These are phyloP conservation scores for Hysterium pulicare DNA, from an alignment of 2,329 filamentous ascomycete species.

Conservation along the genomic window DNA sequence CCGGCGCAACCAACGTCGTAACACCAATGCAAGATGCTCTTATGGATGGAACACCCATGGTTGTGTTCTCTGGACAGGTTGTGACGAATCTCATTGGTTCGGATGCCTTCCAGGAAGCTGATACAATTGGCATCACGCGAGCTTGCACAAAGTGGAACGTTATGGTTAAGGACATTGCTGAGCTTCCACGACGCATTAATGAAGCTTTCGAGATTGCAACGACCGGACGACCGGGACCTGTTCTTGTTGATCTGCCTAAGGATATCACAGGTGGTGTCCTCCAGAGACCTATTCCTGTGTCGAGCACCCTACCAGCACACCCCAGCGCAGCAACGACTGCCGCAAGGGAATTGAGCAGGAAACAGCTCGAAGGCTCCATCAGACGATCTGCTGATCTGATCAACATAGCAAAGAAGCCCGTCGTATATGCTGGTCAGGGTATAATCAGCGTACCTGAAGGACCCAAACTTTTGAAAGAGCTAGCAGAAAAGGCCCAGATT, in stretches of 20 bases:
- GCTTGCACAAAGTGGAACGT: conserved; percentile 99
- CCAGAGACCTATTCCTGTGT: conserved; percentile 76
- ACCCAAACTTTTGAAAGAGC: conserved; percentile 72
- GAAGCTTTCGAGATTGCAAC: conserved; percentile 98
- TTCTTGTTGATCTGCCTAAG: conserved; percentile 93
- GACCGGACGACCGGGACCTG: conserved; percentile 86
- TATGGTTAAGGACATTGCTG: conserved; percentile 93
- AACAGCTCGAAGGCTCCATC: conserved; percentile 71
- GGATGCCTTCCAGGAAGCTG: conserved; percentile 95
- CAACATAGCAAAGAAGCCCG: conserved; percentile 86
- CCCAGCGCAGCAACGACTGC: conserved; percentile 84
- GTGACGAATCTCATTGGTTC: conserved; percentile 85
- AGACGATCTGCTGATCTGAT: conserved; percentile 75
- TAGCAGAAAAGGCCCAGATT: conserved; percentile 86
- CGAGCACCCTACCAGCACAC: conserved; percentile 68
- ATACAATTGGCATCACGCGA: conserved; percentile 88
- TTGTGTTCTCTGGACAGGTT: conserved; percentile 95
- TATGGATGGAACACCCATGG: conserved; percentile 91
- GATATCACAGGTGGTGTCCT: conserved; percentile 88
- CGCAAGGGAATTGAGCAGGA: conserved; percentile 68
- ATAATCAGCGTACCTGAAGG: conserved; percentile 78
- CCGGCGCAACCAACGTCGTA: conserved; percentile 92
- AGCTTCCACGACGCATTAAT: conserved; percentile 90
- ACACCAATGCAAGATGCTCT: conserved; percentile 96
- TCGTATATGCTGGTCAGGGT: conserved; percentile 94